A percentile compares a stretch with the other conserved stretches of the same genome.
Conservation (phyloP, 139 green algal species). For the Chlorella sp. region DNA sequence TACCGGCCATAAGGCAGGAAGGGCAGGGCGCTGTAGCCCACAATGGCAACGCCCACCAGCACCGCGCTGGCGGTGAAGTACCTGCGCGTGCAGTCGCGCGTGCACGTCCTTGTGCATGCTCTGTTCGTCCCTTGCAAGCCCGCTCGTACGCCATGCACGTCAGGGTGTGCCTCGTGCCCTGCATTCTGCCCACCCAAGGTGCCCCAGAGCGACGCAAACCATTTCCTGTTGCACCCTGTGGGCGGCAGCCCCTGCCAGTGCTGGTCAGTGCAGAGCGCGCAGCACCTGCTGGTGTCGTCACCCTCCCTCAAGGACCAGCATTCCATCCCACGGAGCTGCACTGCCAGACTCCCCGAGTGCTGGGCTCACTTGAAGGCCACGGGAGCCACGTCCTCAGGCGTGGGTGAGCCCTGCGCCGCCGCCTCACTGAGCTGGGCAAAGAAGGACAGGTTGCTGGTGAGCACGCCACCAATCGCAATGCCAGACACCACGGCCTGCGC, state of each 20-base stretch:
- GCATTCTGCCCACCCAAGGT: too few relatives aligned
- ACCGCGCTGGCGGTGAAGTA: constrained; percentile 34
- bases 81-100: too few relatives aligned
- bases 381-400: constrained; percentile 29
- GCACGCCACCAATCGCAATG: constrained; percentile 35
- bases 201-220: too few relatives aligned
- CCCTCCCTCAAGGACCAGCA: too few relatives aligned
- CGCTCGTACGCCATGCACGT: too few relatives aligned
- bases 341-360: not conserved
- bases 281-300: too few relatives aligned
- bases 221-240: not conserved
- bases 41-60: constrained; percentile 25
- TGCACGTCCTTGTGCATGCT: not conserved
- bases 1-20: constrained; percentile 36
- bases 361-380: constrained; percentile 21
- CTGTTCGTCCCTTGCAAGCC: too few relatives aligned
- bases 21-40: constrained; percentile 26
- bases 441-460: constrained; percentile 30
- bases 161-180: too few relatives aligned
- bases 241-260: not conserved
- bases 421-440: constrained; percentile 23
- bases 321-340: too few relatives aligned
- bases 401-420: not conserved
- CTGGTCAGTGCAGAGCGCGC: too few relatives aligned
- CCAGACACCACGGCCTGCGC: constrained; percentile 32